Evolutionary conservation across 352 stramenopile genomes (phyloP).

Genomic region (Phytophthora europaea): DNA sequence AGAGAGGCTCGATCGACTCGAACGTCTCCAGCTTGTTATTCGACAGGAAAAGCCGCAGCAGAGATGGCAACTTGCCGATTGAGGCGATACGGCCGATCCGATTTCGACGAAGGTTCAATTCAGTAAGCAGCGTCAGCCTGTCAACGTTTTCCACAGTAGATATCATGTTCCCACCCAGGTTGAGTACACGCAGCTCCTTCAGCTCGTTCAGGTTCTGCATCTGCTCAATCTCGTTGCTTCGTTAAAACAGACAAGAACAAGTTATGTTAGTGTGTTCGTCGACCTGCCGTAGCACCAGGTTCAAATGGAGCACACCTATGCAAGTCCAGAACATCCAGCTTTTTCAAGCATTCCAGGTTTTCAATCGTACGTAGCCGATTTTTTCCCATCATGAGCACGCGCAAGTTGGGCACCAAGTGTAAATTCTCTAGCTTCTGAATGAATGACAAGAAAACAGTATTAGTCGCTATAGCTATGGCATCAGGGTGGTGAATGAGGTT

Average conservation of each 20-base stretch:
- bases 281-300: not conserved
- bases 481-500: not conserved
- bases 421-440: slow-evolving; percentile 82
- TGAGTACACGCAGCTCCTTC: slow-evolving; percentile 90
- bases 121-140: slow-evolving; percentile 83
- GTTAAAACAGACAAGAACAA: slow-evolving; percentile 4
- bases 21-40: slow-evolving; percentile 91
- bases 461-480: not conserved
- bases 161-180: slow-evolving; percentile 91
- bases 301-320: slow-evolving; percentile 64
- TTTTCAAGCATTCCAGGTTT: slow-evolving; percentile 85
- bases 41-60: slow-evolving; percentile 92
- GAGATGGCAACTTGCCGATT: slow-evolving; percentile 75
- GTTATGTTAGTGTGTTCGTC: not conserved
- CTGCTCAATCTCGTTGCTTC: slow-evolving; percentile 88
- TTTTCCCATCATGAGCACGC: slow-evolving; percentile 94
- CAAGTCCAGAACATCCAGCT: slow-evolving; percentile 94
- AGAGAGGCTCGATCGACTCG: slow-evolving; percentile 76
- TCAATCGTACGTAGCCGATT: slow-evolving; percentile 87
- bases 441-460: not conserved
- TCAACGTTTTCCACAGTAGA: slow-evolving; percentile 81
- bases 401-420: slow-evolving; percentile 80
- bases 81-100: slow-evolving; percentile 62
- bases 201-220: slow-evolving; percentile 92
- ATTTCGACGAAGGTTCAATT: slow-evolving; percentile 93